Evolutionary conservation across 2,329 filamentous ascomycete species (phyloP).

Genomic region (Colletotrichum euphorbiae): DNA sequence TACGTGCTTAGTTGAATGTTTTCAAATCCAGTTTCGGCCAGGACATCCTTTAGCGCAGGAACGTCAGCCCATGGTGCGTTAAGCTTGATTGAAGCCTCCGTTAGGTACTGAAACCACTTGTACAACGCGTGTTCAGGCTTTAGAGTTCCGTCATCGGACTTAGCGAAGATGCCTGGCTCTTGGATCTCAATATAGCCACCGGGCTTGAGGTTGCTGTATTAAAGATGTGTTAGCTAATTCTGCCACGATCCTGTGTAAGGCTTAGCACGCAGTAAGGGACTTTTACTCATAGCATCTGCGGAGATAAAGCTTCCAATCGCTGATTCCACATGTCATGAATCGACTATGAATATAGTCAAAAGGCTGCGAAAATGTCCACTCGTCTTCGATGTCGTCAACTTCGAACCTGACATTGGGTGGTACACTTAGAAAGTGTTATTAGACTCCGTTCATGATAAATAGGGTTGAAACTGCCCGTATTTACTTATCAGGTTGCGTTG

Average conservation of each 20-base stretch:
- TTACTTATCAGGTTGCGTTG: conserved; percentile 58
- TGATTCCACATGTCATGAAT: conserved; percentile 62
- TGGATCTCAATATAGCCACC: conserved; percentile 55
- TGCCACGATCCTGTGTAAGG: neutral
- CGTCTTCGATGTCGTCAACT: conserved; percentile 65
- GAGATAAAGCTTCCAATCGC: conserved; percentile 61
- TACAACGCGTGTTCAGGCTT: conserved; percentile 22
- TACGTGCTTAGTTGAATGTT: conserved; percentile 32
- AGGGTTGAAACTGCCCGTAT: neutral
- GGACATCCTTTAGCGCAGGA: conserved; percentile 44
- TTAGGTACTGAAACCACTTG: conserved; percentile 42
- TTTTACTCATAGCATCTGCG: conserved; percentile 54
- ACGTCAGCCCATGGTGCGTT: conserved; percentile 45
- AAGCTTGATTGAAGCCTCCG: conserved; percentile 40
- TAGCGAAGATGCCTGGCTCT: neutral
- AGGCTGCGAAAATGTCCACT: conserved; percentile 60
- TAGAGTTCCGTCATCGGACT: neutral
- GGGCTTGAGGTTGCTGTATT: conserved; percentile 48
- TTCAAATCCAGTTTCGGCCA: conserved; percentile 44
- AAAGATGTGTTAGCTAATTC: neutral
- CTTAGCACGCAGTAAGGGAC: too few relatives aligned
- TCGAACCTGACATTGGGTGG: conserved; percentile 67
- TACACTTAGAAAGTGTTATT: conserved; percentile 46
- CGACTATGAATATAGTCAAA: conserved; percentile 68
- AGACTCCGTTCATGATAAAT: neutral